A percentile compares a stretch with the other conserved stretches of the same genome.
Conservation (phyloP, 73 alveolate species). For the Paramecium primaurelia region DNA sequence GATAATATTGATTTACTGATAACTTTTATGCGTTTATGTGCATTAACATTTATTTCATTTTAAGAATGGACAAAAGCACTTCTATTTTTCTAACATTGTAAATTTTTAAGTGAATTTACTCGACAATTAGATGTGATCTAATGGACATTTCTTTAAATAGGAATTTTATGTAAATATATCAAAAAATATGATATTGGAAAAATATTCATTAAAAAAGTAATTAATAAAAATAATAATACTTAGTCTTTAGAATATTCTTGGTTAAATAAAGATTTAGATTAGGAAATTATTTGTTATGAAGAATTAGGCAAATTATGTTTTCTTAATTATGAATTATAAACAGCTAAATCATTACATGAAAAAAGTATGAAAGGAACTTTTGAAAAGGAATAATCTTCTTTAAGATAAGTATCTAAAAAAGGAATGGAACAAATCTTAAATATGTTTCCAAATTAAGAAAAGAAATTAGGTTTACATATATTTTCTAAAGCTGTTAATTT, state of each 20-base stretch:
- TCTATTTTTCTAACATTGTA: neutral
- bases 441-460: neutral
- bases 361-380: neutral
- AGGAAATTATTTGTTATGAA: slow-evolving; percentile 1
- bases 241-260: slow-evolving; percentile 15
- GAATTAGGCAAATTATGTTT: slow-evolving; percentile 28
- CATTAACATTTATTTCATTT: slow-evolving; percentile 2
- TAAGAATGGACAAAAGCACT: neutral
- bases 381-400: neutral
- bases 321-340: slow-evolving; percentile 7
- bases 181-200: neutral
- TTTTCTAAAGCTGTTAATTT: slow-evolving; percentile 34
- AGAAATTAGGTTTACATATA: neutral
- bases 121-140: neutral
- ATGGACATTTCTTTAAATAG: slow-evolving; percentile 21
- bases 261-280: neutral
- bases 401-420: neutral
- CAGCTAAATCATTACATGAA: slow-evolving; percentile 13
- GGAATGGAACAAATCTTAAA: neutral
- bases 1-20: neutral
- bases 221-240: neutral
- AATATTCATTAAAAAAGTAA: slow-evolving; percentile 14
- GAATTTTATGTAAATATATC: neutral
- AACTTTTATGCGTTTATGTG: neutral
- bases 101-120: neutral